A percentile compares a stretch with the other conserved stretches of the same genome.
phyloP scores from a whole-genome alignment of 129 eudicot species.

The Lactuca saligna region DNA sequence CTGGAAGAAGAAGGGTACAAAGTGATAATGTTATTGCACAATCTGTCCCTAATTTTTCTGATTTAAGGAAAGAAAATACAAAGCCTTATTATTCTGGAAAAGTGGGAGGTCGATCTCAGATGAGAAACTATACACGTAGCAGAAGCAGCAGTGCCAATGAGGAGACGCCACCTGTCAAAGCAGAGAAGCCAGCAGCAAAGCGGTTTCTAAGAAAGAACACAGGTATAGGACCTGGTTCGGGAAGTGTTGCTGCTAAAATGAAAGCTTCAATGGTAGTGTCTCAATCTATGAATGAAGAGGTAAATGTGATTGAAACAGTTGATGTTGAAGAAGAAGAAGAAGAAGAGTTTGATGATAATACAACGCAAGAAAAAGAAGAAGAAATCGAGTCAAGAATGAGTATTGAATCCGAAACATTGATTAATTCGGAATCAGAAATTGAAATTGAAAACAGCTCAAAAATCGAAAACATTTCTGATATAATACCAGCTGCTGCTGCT shows the following conservation, averaged over 20 bases:
- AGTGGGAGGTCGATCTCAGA: slow-evolving; percentile 52
- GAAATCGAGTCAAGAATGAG: slow-evolving; percentile 44
- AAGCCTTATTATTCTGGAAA: slow-evolving; percentile 65
- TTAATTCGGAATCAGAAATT: slow-evolving; percentile 55
- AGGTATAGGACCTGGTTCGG: slow-evolving; percentile 45
- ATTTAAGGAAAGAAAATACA: slow-evolving; percentile 67
- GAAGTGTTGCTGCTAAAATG: slow-evolving; percentile 38
- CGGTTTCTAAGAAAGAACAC: slow-evolving; percentile 54
- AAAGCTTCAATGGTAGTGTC: slow-evolving; percentile 40
- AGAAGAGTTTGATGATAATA: slow-evolving; percentile 38
- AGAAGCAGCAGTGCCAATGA: slow-evolving; percentile 64
- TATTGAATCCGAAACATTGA: slow-evolving; percentile 54
- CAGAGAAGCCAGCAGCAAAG: slow-evolving; percentile 48
- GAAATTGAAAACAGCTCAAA: slow-evolving; percentile 33
- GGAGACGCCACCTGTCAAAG: slow-evolving; percentile 52
- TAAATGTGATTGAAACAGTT: slow-evolving; percentile 35
- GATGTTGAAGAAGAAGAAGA: slow-evolving; percentile 54
- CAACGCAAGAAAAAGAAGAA: slow-evolving; percentile 39
- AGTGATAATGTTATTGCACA: slow-evolving; percentile 72
- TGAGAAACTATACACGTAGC: slow-evolving; percentile 66
- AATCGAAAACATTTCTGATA: slow-evolving; percentile 42
- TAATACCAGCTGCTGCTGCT: slow-evolving; percentile 34
- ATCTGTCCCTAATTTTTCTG: slow-evolving; percentile 87
- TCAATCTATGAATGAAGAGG: slow-evolving; percentile 37
- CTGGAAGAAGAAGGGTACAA: slow-evolving; percentile 58